phyloP scores from a whole-genome alignment of 139 green algal genomes.

The Volvox africanus region DNA sequence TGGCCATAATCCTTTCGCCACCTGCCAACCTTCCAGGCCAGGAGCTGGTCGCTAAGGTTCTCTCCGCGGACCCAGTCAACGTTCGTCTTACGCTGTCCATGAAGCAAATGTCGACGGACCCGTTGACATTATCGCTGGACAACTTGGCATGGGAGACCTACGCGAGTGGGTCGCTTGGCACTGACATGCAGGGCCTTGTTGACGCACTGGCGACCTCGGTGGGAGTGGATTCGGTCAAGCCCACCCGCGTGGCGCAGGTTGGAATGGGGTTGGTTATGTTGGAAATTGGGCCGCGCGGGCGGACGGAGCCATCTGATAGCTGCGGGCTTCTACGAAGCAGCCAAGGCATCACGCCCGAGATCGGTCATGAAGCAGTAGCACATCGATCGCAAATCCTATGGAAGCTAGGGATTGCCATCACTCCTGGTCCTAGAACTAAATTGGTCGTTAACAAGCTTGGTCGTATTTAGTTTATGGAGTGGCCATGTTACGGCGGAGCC shows the following conservation, averaged over 20 bases:
- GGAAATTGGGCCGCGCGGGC: neutral
- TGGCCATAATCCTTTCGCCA: no score
- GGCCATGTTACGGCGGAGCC: no score
- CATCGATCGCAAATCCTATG: no score
- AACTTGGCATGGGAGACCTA: conserved; percentile 20
- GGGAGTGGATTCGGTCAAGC: neutral
- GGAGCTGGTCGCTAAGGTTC: conserved; percentile 44
- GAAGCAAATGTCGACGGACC: conserved; percentile 43
- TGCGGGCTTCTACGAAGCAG: no score
- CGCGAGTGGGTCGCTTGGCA: neutral
- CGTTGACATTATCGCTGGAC: conserved; percentile 33
- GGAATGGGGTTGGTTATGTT: neutral
- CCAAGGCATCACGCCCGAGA: no score
- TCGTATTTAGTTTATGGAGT: no score
- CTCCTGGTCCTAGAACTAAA: no score
- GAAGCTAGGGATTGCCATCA: no score
- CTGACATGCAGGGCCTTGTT: neutral
- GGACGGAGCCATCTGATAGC: no score
- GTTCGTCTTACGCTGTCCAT: conserved; percentile 57
- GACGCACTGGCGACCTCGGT: neutral
- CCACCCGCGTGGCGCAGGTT: neutral
- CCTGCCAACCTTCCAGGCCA: conserved; percentile 36
- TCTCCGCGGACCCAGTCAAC: conserved; percentile 46
- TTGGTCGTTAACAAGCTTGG: no score
- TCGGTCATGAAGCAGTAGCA: no score